A percentile compares a stretch with the other conserved stretches of the same genome.
These are phyloP conservation scores for Coniferiporia sulphurascens DNA, from an alignment of 1,284 basidiomycete species.

Conservation along the genomic window DNA sequence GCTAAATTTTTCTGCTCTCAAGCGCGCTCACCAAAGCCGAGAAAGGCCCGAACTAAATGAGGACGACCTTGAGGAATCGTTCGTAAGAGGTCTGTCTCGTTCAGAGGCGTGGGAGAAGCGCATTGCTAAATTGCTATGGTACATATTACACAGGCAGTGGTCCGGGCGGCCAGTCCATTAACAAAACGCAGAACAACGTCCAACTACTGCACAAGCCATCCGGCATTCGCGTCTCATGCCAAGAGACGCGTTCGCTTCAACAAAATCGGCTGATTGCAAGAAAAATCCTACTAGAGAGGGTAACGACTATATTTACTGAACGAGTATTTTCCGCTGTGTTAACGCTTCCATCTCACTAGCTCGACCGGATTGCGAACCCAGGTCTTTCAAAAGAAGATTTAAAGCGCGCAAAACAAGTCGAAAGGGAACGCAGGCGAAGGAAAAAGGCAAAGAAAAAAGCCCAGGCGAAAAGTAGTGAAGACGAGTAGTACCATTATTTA, in stretches of 20 bases:
- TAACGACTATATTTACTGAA: conserved; percentile 30
- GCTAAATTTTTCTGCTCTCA: conserved; percentile 57
- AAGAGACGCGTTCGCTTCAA: conserved; percentile 71
- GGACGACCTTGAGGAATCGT: conserved; percentile 69
- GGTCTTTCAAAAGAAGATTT: conserved; percentile 69
- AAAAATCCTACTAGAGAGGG: conserved; percentile 64
- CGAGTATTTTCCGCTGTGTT: not conserved
- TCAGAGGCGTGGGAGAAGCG: too few relatives aligned
- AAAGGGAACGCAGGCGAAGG: conserved; percentile 61
- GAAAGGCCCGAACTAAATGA: conserved; percentile 61
- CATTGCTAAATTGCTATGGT: too few relatives aligned
- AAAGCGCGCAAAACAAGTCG: conserved; percentile 59
- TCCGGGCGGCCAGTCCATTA: conserved; percentile 81
- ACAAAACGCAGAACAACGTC: conserved; percentile 82
- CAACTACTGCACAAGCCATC: conserved; percentile 76
- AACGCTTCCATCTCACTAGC: conserved; percentile 33
- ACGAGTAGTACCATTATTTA: not conserved
- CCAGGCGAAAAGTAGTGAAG: not conserved
- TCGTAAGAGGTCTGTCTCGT: conserved; percentile 59
- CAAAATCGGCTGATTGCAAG: conserved; percentile 70
- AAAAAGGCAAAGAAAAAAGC: conserved; percentile 69
- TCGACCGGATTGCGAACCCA: conserved; percentile 67
- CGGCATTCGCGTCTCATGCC: conserved; percentile 70
- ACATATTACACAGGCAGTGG: conserved; percentile 54
- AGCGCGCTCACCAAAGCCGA: conserved; percentile 58